phyloP scores from a whole-genome alignment of 202 grass and related monocot genomes.

The Alloteropsis angusta region DNA sequence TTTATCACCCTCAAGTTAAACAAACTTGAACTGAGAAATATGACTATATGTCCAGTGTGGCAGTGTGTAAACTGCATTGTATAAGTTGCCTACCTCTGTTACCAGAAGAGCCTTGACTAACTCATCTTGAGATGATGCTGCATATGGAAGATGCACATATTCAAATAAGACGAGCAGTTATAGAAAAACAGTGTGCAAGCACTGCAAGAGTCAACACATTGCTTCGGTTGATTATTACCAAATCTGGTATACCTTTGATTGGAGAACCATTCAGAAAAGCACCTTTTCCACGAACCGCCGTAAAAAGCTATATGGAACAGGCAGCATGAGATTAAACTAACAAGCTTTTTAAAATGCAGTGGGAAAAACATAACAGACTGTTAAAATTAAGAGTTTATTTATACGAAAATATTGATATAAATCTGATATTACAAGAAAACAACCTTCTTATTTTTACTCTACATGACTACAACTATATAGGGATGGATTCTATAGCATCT shows the following conservation, averaged over 20 bases:
- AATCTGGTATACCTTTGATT: constrained; percentile 63
- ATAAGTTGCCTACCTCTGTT: constrained; percentile 60
- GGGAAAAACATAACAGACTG: neutral
- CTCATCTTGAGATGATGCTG: constrained; percentile 89
- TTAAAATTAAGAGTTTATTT: neutral
- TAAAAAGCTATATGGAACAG: constrained; percentile 62
- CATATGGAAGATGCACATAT: constrained; percentile 19
- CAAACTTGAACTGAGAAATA: neutral
- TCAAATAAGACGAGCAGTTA: constrained; percentile 2
- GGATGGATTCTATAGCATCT: neutral
- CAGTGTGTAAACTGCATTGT: neutral
- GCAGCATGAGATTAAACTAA: neutral
- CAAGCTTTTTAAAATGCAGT: neutral
- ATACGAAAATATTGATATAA: neutral
- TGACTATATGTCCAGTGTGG: neutral
- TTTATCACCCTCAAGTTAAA: neutral
- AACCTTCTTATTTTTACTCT: neutral
- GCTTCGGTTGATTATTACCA: neutral
- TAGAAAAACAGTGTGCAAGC: neutral
- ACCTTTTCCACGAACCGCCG: constrained; percentile 74
- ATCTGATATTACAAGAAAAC: neutral
- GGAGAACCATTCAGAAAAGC: constrained; percentile 81
- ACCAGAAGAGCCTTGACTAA: constrained; percentile 87
- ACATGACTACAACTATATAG: neutral
- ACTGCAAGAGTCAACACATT: neutral